Conservation (phyloP, 1,284 basidiomycete species). For the Boletus calvinii region DNA sequence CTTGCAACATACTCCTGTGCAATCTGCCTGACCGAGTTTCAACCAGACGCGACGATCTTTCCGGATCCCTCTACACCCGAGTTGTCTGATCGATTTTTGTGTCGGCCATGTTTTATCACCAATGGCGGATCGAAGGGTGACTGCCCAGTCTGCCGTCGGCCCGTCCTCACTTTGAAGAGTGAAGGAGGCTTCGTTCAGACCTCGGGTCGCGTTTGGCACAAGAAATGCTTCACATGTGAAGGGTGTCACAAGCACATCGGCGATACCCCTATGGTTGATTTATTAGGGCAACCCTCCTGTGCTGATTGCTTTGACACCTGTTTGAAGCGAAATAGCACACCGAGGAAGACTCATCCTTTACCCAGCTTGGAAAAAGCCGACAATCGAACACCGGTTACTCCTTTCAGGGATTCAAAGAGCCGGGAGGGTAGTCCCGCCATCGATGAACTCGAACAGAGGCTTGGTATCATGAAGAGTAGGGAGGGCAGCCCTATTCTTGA, state of each 20-base stretch:
- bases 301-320: conserved; percentile 74
- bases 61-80: conserved; percentile 58
- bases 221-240: conserved; percentile 70
- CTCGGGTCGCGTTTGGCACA: conserved; percentile 71
- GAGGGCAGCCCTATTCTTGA: conserved; percentile 65
- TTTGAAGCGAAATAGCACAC: conserved; percentile 51
- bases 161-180: conserved; percentile 68
- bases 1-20: conserved; percentile 65
- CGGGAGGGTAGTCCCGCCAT: conserved; percentile 54
- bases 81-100: conserved; percentile 57
- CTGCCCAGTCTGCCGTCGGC: conserved; percentile 62
- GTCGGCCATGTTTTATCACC: conserved; percentile 63
- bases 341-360: conserved; percentile 38
- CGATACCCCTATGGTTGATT: conserved; percentile 72
- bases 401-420: conserved; percentile 37
- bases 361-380: conserved; percentile 29
- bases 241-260: conserved; percentile 72
- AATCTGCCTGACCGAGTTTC: conserved; percentile 61
- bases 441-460: conserved; percentile 55
- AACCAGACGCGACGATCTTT: conserved; percentile 79
- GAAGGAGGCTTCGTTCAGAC: conserved; percentile 77
- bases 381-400: conserved; percentile 42
- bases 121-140: conserved; percentile 75
- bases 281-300: conserved; percentile 76
- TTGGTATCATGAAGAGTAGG: conserved; percentile 52